Conservation (phyloP, 306 rosid species). For the Dicorynia guianensis region DNA sequence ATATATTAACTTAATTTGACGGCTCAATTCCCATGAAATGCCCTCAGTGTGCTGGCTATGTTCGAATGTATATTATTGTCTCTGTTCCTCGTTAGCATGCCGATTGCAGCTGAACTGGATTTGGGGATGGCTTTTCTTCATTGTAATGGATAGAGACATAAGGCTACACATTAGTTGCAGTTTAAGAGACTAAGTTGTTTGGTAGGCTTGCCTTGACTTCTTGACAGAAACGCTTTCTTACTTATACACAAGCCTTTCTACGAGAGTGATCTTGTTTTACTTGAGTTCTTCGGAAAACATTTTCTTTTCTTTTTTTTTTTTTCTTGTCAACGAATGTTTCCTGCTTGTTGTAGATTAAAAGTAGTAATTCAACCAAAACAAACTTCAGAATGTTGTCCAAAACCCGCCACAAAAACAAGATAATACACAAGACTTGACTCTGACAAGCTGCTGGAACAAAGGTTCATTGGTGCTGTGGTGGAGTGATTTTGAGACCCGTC, state of each 20-base stretch:
- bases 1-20: constrained; percentile 37
- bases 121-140: constrained; percentile 19
- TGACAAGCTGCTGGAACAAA: constrained; percentile 14
- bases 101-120: constrained; percentile 27
- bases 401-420: neutral
- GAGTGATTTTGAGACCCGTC: constrained; percentile 16
- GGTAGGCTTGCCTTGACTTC: constrained; percentile 22
- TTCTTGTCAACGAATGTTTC: constrained; percentile 17
- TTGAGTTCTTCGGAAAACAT: constrained; percentile 23
- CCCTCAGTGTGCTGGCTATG: neutral
- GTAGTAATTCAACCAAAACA: constrained; percentile 18
- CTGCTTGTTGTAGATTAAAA: constrained; percentile 22
- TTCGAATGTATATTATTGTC: neutral
- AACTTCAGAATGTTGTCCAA: constrained; percentile 12
- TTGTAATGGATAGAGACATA: constrained; percentile 27
- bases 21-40: constrained; percentile 35
- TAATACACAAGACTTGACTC: constrained; percentile 18
- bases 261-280: neutral
- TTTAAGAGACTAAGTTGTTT: constrained; percentile 20
- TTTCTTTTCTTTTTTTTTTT: constrained; percentile 1
- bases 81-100: neutral
- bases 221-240: constrained; percentile 15
- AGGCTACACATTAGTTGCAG: constrained; percentile 26
- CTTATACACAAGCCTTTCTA: neutral
- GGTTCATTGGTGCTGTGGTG: constrained; percentile 34